Percentiles rank a stretch among this genome's conserved stretches.
Conservation (phyloP, 257 asterid species). For the Haberlea rhodopensis region DNA sequence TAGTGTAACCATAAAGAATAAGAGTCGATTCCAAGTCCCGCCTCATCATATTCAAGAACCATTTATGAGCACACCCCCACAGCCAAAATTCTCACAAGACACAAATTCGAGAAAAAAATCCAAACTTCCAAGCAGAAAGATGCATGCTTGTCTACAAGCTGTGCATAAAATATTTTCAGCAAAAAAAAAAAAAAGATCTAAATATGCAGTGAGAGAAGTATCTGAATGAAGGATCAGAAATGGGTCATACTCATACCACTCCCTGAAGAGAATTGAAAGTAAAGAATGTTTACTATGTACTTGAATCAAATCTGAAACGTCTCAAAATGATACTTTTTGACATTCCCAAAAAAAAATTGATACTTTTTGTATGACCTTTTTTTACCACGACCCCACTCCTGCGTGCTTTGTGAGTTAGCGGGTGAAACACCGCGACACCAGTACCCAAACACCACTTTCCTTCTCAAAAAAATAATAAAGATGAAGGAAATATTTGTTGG, state of each 20-base stretch:
- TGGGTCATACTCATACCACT: conserved; percentile 23
- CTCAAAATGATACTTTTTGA: conserved; percentile 27
- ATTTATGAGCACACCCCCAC: background rate
- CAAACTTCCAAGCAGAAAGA: conserved; percentile 16
- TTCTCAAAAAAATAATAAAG: conserved; percentile 22
- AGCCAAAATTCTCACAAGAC: conserved; percentile 12
- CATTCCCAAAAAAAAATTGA: conserved; percentile 8
- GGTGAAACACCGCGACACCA: conserved; percentile 17
- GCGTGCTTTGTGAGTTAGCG: conserved; percentile 30
- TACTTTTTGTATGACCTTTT: conserved; percentile 29
- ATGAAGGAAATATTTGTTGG: conserved; percentile 20
- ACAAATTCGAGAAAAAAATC: background rate
- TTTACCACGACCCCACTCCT: conserved; percentile 31
- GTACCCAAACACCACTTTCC: conserved; percentile 15
- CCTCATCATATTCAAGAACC: conserved; percentile 7
- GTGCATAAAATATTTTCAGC: background rate
- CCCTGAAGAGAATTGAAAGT: conserved; percentile 13
- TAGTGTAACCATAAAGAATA: background rate
- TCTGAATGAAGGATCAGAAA: conserved; percentile 28
- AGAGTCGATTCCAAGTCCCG: background rate
- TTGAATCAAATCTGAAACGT: conserved; percentile 38
- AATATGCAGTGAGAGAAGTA: conserved; percentile 14
- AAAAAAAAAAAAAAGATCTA: conserved; percentile 9
- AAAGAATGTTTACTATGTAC: background rate
- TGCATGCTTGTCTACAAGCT: background rate